Percentiles rank a stretch among this genome's conserved stretches.
phyloP scores from a whole-genome alignment of 805 yeast genomes.

The Metschnikowia corniflorae region DNA sequence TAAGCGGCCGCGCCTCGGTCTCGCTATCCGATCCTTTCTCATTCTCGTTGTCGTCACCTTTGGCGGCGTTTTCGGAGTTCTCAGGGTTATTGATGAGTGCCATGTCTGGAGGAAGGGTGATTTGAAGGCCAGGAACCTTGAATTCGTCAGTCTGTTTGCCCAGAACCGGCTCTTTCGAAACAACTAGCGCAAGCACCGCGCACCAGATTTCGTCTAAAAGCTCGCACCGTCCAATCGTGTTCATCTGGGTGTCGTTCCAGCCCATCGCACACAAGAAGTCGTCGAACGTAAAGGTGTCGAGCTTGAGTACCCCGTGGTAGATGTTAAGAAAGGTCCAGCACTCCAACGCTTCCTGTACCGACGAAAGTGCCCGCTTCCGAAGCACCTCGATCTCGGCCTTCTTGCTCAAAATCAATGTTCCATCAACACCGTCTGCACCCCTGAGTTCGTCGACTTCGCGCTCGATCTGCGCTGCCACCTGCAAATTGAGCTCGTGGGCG shows the following conservation, averaged over 20 bases:
- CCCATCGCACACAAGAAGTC: constrained; percentile 61
- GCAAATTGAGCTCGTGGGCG: constrained; percentile 11
- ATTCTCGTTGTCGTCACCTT: constrained; percentile 3
- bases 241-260: constrained; percentile 39
- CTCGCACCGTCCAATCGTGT: constrained; percentile 44
- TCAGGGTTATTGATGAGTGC: constrained; percentile 9
- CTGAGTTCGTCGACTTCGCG: constrained; percentile 7
- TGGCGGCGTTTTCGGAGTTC: background rate
- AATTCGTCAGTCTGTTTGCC: constrained; percentile 26
- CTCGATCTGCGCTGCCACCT: constrained; percentile 8
- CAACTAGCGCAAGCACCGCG: constrained; percentile 54
- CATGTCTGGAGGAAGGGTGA: constrained; percentile 29
- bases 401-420: background rate
- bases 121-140: constrained; percentile 30
- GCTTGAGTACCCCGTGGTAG: constrained; percentile 56
- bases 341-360: constrained; percentile 51
- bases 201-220: constrained; percentile 68
- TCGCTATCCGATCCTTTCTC: constrained; percentile 21
- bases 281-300: constrained; percentile 80
- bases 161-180: constrained; percentile 34
- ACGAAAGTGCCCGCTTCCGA: constrained; percentile 5
- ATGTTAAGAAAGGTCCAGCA: constrained; percentile 74
- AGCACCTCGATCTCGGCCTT: background rate
- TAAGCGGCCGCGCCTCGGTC: constrained; percentile 17
- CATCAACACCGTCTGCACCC: background rate